Percentiles rank a stretch among this genome's conserved stretches.
Evolutionary conservation across 192 early-diverging fungal species (phyloP).

Genomic region (Dissophora ornata): DNA sequence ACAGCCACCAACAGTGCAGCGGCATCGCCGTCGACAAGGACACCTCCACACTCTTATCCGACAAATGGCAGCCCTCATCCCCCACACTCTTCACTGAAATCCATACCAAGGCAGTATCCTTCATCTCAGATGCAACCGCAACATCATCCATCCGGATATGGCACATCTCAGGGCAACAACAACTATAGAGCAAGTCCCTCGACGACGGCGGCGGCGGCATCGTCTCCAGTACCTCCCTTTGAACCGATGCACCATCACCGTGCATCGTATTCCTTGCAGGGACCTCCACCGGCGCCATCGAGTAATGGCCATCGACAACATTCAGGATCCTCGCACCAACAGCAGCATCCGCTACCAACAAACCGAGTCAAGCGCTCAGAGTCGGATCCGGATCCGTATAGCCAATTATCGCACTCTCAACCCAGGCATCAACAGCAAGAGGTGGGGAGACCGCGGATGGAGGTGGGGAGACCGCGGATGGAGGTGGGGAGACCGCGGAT

Average conservation of each 20-base stretch:
- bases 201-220: not conserved
- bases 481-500: conserved; percentile 1
- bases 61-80: conserved; percentile 15
- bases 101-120: not conserved
- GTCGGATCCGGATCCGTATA: conserved; percentile 1
- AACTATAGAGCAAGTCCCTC: conserved; percentile 1
- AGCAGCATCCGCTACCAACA: not conserved
- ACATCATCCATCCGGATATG: not conserved
- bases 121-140: conserved; percentile 4
- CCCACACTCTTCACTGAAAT: not conserved
- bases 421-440: not conserved
- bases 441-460: conserved; percentile 5
- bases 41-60: conserved; percentile 9
- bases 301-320: not conserved
- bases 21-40: conserved; percentile 13
- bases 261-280: conserved; percentile 16
- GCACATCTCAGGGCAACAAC: not conserved
- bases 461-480: not conserved
- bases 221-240: not conserved
- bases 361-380: conserved; percentile 4
- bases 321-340: conserved; percentile 12
- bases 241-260: conserved; percentile 17
- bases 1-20: conserved; percentile 2
- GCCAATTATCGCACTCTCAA: not conserved
- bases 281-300: conserved; percentile 7